Conservation (phyloP, 2,329 filamentous ascomycete genomes). For the Furcasterigmium sp. region DNA sequence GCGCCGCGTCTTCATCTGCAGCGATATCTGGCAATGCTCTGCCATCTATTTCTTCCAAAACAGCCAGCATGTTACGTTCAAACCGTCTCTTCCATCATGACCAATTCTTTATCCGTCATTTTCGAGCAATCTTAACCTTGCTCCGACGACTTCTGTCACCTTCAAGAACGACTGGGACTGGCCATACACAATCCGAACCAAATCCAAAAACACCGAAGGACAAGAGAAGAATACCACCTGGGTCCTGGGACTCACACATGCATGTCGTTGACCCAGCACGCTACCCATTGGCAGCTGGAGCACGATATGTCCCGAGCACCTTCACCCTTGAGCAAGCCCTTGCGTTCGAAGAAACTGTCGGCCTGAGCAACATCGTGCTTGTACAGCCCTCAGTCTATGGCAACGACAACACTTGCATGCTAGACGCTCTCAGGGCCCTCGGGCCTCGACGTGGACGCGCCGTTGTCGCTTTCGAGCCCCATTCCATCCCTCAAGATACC, state of each 20-base stretch:
- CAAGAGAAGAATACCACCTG: constrained; percentile 26
- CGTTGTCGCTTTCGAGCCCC: constrained; percentile 51
- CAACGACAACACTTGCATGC: constrained; percentile 52
- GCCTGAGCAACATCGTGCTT: constrained; percentile 50
- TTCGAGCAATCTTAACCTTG: too few species aligned
- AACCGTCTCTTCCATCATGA: too few species aligned
- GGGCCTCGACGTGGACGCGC: constrained; percentile 45
- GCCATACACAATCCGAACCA: too few species aligned
- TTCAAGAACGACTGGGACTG: too few species aligned
- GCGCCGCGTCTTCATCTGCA: too few species aligned
- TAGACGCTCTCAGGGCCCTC: constrained; percentile 45
- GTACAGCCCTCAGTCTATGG: constrained; percentile 60
- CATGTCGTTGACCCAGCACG: constrained; percentile 50
- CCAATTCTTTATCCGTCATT: too few species aligned
- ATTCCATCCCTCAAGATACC: constrained; percentile 19
- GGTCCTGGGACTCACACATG: constrained; percentile 59
- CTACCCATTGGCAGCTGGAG: constrained; percentile 42
- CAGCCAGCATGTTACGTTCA: too few species aligned
- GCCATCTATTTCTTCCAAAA: too few species aligned
- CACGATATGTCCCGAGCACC: constrained; percentile 44
- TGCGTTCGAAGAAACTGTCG: constrained; percentile 43
- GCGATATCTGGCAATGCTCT: too few species aligned
- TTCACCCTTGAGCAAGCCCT: constrained; percentile 47
- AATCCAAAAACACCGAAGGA: too few species aligned
- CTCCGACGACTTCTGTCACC: too few species aligned